Conservation (phyloP, 768 basidiomycete species). For the Termitomyces bulborhizus region DNA sequence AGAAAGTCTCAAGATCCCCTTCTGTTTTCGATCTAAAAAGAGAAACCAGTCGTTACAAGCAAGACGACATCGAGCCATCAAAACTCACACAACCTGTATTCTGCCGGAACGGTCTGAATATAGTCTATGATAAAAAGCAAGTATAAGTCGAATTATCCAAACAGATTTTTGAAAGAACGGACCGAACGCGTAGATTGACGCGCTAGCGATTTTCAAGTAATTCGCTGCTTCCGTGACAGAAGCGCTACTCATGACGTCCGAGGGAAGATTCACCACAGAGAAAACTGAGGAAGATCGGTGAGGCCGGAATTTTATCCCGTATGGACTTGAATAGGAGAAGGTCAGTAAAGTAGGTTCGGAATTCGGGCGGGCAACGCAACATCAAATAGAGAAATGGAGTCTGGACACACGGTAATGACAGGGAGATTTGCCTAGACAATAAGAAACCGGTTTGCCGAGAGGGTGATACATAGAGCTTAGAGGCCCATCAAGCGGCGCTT, state of each 20-base stretch:
- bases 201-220: constrained; percentile 17
- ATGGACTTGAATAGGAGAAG: not conserved
- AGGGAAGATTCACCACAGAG: not conserved
- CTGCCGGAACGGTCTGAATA: constrained; percentile 15
- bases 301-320: not conserved
- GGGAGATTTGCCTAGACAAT: no score
- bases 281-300: not conserved
- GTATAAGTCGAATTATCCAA: not conserved
- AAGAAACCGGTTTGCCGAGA: not conserved
- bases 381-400: not conserved
- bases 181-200: constrained; percentile 17
- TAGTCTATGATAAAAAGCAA: constrained; percentile 8
- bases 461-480: not conserved
- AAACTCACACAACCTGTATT: constrained; percentile 14
- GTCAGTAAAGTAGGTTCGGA: not conserved
- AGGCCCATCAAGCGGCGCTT: not conserved
- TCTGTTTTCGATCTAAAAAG: constrained; percentile 12
- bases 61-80: no score
- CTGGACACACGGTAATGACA: no score
- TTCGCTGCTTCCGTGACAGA: constrained; percentile 8
- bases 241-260: not conserved
- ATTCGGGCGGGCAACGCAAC: not conserved
- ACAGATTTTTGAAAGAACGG: not conserved
- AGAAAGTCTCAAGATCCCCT: constrained; percentile 11
- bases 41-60: not conserved